Percentiles rank a stretch among this genome's conserved stretches.
These are phyloP conservation scores for Hypericum androsaemum DNA, from an alignment of 345 rosid species.

Conservation along the genomic window DNA sequence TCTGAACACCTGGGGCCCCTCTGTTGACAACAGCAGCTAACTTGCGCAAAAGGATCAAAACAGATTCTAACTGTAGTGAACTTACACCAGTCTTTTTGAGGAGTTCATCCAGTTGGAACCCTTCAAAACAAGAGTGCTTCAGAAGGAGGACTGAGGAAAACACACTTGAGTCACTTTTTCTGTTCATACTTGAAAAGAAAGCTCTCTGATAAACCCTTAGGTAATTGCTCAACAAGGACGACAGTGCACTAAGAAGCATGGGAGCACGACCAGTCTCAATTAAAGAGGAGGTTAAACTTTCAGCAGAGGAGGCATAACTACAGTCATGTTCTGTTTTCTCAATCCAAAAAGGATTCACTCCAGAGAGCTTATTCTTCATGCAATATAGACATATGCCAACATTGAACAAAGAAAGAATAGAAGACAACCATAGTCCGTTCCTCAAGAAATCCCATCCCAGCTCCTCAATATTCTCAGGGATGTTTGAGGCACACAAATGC, in stretches of 20 bases:
- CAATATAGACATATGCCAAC: slow-evolving; percentile 48
- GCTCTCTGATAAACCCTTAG: slow-evolving; percentile 54
- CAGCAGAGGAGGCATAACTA: slow-evolving; percentile 41
- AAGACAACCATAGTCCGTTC: slow-evolving; percentile 68
- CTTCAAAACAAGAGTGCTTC: slow-evolving; percentile 60
- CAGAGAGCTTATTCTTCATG: slow-evolving; percentile 38
- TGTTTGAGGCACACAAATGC: slow-evolving; percentile 29
- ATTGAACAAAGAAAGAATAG: slow-evolving; percentile 53
- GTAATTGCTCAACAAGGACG: slow-evolving; percentile 51
- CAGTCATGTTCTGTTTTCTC: slow-evolving; percentile 39
- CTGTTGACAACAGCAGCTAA: slow-evolving; percentile 49
- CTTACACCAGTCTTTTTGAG: slow-evolving; percentile 46
- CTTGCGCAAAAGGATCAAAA: slow-evolving; percentile 39
- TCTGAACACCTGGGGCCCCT: slow-evolving; percentile 44
- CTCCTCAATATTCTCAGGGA: slow-evolving; percentile 37
- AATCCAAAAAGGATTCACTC: slow-evolving; percentile 32
- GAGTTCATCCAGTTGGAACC: slow-evolving; percentile 49
- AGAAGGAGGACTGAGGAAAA: slow-evolving; percentile 63
- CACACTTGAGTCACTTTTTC: slow-evolving; percentile 29
- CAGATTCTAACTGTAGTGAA: slow-evolving; percentile 45
- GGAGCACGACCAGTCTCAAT: slow-evolving; percentile 42
- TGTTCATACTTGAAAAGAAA: slow-evolving; percentile 49
- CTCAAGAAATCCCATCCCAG: slow-evolving; percentile 82
- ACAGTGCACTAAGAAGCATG: slow-evolving; percentile 41
- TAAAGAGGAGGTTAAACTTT: slow-evolving; percentile 41